Conservation (phyloP, 257 asterid species). For the Plantago major region DNA sequence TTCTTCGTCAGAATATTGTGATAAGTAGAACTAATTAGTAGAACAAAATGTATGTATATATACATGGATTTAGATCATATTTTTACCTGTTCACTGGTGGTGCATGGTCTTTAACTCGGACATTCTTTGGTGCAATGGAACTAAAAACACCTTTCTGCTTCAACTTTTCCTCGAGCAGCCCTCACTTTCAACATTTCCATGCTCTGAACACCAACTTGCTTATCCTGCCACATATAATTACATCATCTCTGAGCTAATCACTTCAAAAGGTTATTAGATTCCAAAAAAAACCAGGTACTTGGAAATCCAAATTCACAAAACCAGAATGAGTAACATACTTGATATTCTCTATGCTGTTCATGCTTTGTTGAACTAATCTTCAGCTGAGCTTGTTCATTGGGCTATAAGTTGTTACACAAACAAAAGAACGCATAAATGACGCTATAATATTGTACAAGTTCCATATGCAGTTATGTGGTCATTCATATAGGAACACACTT, state of each 20-base stretch:
- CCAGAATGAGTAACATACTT: conserved; percentile 39
- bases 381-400: conserved; percentile 32
- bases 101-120: conserved; percentile 28
- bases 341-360: conserved; percentile 35
- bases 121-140: conserved; percentile 51
- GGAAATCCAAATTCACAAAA: not conserved
- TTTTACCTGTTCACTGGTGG: conserved; percentile 64
- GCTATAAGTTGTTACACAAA: conserved; percentile 29
- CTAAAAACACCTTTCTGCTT: conserved; percentile 66
- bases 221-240: conserved; percentile 44
- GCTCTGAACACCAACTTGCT: conserved; percentile 64
- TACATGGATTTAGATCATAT: conserved; percentile 1
- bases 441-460: conserved; percentile 8
- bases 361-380: conserved; percentile 31
- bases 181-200: conserved; percentile 80
- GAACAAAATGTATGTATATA: too few relatives aligned
- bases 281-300: conserved; percentile 4
- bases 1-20: conserved; percentile 16
- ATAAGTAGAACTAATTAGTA: not conserved
- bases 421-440: conserved; percentile 12
- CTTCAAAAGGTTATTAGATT: conserved; percentile 5
- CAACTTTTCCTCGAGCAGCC: conserved; percentile 85
- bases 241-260: conserved; percentile 16
- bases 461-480: not conserved
- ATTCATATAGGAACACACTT: not conserved